Base-by-base conservation (phyloP, 768 basidiomycete genomes). In the Lyophyllum semitale region DNA sequence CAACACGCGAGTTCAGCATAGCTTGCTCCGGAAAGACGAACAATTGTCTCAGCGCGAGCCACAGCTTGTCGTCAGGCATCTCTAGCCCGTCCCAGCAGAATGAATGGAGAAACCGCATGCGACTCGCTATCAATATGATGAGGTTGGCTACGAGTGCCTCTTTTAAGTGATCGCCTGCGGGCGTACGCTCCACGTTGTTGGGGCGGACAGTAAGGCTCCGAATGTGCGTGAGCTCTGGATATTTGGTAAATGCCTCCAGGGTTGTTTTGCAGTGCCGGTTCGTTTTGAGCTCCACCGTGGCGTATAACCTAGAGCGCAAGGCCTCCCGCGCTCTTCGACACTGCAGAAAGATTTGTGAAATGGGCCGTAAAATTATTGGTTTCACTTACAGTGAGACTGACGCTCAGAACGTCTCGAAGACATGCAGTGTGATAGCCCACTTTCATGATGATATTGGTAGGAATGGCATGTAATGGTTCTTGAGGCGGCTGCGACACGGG, bases 241-340 rank as follows among this genome's bases (percentile, higher is more conserved):
- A 64, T 54, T 63, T 65, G 3, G 67, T 84, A 51, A 95, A 83
- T 2, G 85, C 85, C 51, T 68, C 62, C 5, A 74, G 63, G 2
- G 68, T 59, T 12, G 61, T 51, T 55, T 69, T 72, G 60, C 69
- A 71, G 25, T 70, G 67, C 40, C 62, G 66, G 57, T 73, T 74
- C 29, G 68, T 68, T 44, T 62, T 68, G 23, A 74, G 67, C 40
- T 74, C 72, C n/a, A 73, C 64, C n/a, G 61, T 65, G 20, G 59
- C 47, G 53, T 70, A 74, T 42, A 74, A 66, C n/a, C 62, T 59
- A 3, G 72, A 68, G 5, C 65, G 56, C 8, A 74, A 59, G 12
- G 65, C 51, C 6, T 51, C 49, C n/a, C 64, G 65, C 23, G 69
- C 64, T 18, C 65, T 63, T 38, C 59, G 68, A 40, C 70, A 72